Base-by-base conservation (phyloP, 495 filamentous ascomycete genomes). In the Penicillium canescens region DNA sequence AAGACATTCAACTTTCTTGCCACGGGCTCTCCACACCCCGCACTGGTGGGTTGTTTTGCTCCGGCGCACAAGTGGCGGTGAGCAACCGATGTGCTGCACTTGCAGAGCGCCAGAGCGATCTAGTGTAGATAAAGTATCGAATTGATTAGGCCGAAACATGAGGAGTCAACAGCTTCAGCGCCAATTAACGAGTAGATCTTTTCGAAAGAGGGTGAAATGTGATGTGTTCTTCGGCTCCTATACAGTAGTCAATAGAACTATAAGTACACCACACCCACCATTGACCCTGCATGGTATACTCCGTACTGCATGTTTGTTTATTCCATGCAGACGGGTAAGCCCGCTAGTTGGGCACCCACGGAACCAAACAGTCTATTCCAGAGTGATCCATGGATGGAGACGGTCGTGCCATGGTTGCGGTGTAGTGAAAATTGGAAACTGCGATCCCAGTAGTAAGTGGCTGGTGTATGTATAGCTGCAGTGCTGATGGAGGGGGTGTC, bases 31-130 rank as follows among this genome's bases (percentile, higher is more conserved):
- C 39, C 28, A 20, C 23, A 20, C 43, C 55, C 62, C 62, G 51
- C 52, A 52, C 50, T 46, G 54, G 41, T 36, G 33, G 33, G 10
- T 13, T 36, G 34, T 51, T 43, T 42, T 13, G 36, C 36, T 26
- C 44, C 52, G 38, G 28, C 10, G 28, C 10, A 38, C 55, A 64
- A 67, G 56, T 67, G 59, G 64, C 64, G 64, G 64, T 67, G 64
- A 62, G 62, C 51, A 58, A 57, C 38, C 8, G 38, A 49, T 42
- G 52, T 46, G 56, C 48, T 57, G 35, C 43, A 10, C 49, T 51
- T 44, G 50, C 41, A 45, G 41, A 11, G 35, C 26, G 35, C 50
- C 18, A n/a, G n/a, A 39, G 37, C 37, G 37, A 39, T 39, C 37
- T n/a, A 39, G 37, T 9, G 18, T 39, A 39, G 13, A 39, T 39